Conservation (phyloP, 495 filamentous ascomycete species). For the Xylaria longipes region DNA sequence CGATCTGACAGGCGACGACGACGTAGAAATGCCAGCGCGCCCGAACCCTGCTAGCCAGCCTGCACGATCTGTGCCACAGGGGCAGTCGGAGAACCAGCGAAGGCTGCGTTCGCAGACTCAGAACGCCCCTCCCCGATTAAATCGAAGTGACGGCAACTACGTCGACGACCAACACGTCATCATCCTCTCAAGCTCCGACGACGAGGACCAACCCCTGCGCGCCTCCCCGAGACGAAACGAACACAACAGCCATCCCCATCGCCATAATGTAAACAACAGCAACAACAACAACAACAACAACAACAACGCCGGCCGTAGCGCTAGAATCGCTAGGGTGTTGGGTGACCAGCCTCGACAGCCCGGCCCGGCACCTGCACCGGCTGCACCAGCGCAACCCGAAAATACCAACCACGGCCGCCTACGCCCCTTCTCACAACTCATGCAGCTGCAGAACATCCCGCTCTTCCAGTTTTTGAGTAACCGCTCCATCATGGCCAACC, state of each 20-base stretch:
- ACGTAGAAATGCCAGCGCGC: conserved; percentile 23
- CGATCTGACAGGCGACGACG: conserved; percentile 51
- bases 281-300: too few species aligned
- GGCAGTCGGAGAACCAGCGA: conserved; percentile 34
- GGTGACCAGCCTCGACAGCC: conserved; percentile 17
- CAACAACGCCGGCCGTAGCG: not conserved
- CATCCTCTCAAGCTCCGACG: conserved; percentile 41
- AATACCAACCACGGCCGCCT: not conserved
- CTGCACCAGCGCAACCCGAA: not conserved
- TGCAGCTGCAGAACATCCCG: conserved; percentile 29
- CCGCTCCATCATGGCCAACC: conserved; percentile 13
- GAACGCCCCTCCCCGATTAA: conserved; percentile 43
- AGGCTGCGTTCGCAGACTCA: conserved; percentile 41
- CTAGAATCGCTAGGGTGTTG: conserved; percentile 18
- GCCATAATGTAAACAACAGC: too few species aligned
- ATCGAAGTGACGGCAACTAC: conserved; percentile 50
- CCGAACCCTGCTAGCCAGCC: conserved; percentile 21
- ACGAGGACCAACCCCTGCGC: conserved; percentile 28
- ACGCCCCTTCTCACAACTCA: conserved; percentile 2
- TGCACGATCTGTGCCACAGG: not conserved
- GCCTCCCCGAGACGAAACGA: conserved; percentile 25
- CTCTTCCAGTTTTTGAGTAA: conserved; percentile 25
- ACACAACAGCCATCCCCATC: conserved; percentile 7
- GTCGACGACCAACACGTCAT: conserved; percentile 39
- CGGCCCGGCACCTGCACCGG: not conserved